Conservation (phyloP, 805 yeast genomes). For the Lipomyces chichibuensis region DNA sequence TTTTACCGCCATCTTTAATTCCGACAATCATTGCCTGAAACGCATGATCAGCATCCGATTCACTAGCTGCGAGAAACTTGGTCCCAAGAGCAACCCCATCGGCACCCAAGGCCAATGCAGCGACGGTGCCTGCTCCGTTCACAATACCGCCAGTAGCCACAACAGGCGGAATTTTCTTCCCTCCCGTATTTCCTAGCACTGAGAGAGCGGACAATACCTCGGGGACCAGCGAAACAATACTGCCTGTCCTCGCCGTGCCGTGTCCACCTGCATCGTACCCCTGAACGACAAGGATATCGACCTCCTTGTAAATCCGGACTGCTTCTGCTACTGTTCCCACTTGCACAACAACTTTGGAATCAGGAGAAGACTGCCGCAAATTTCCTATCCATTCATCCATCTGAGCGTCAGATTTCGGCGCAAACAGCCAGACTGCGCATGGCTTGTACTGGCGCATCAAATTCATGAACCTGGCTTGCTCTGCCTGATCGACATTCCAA, state of each 20-base stretch:
- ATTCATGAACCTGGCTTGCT: conserved; percentile 5
- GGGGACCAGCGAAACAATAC: conserved; percentile 38
- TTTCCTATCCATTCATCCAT: conserved; percentile 14
- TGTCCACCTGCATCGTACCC: conserved; percentile 72
- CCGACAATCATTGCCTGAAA: conserved; percentile 4
- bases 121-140: conserved; percentile 43
- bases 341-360: conserved; percentile 16
- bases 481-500: conserved; percentile 14
- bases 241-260: conserved; percentile 53
- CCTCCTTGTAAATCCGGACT: conserved; percentile 39
- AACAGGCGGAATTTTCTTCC: conserved; percentile 30
- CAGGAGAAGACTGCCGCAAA: not conserved
- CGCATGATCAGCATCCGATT: conserved; percentile 15
- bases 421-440: conserved; percentile 25
- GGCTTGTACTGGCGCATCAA: conserved; percentile 2
- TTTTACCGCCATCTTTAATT: conserved; percentile 20
- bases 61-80: conserved; percentile 34
- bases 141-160: conserved; percentile 62
- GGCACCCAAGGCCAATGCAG: conserved; percentile 50
- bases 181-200: conserved; percentile 4
- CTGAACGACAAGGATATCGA: conserved; percentile 58
- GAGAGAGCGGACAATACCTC: conserved; percentile 25
- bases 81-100: conserved; percentile 63
- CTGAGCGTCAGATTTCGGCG: conserved; percentile 10
- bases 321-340: conserved; percentile 25